phyloP scores from a whole-genome alignment of 2,329 filamentous ascomycete species.

The Fusarium aywerte region DNA sequence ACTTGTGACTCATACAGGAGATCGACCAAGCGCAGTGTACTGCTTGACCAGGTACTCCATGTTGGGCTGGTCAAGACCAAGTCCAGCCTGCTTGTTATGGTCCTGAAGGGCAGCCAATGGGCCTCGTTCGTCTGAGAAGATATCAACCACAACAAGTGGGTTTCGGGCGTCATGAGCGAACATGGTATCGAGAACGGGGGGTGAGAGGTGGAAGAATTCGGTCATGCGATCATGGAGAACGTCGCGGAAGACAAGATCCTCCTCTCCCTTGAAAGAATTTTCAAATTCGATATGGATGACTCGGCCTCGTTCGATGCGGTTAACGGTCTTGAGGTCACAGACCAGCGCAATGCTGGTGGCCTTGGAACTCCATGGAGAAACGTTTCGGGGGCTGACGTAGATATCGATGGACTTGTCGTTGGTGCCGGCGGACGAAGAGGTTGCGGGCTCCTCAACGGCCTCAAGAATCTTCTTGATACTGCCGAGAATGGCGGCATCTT shows the following conservation, averaged over 20 bases:
- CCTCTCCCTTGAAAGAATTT: slow-evolving; percentile 55
- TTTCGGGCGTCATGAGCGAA: slow-evolving; percentile 75
- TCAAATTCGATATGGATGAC: slow-evolving; percentile 76
- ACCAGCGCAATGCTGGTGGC: slow-evolving; percentile 94
- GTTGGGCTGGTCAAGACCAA: slow-evolving; percentile 88
- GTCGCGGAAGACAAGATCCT: slow-evolving; percentile 70
- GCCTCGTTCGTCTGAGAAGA: slow-evolving; percentile 71
- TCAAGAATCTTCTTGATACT: slow-evolving; percentile 60
- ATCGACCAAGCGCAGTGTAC: slow-evolving; percentile 60
- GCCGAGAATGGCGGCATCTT: slow-evolving; percentile 52
- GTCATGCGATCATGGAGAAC: slow-evolving; percentile 95
- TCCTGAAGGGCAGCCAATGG: slow-evolving; percentile 79
- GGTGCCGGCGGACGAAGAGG: slow-evolving; percentile 45
- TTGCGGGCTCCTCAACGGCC: slow-evolving; percentile 49
- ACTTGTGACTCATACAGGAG: slow-evolving; percentile 59
- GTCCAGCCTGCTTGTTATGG: slow-evolving; percentile 84
- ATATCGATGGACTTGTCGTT: slow-evolving; percentile 65
- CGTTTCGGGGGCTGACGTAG: slow-evolving; percentile 83
- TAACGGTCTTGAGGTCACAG: slow-evolving; percentile 79
- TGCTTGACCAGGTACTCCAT: slow-evolving; percentile 91
- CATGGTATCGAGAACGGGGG: slow-evolving; percentile 78
- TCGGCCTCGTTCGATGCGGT: slow-evolving; percentile 88
- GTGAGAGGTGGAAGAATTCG: slow-evolving; percentile 74
- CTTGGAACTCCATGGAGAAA: slow-evolving; percentile 98
- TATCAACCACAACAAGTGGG: slow-evolving; percentile 78